Conservation (phyloP, 257 asterid genomes). For the Penstemon davidsonii region DNA sequence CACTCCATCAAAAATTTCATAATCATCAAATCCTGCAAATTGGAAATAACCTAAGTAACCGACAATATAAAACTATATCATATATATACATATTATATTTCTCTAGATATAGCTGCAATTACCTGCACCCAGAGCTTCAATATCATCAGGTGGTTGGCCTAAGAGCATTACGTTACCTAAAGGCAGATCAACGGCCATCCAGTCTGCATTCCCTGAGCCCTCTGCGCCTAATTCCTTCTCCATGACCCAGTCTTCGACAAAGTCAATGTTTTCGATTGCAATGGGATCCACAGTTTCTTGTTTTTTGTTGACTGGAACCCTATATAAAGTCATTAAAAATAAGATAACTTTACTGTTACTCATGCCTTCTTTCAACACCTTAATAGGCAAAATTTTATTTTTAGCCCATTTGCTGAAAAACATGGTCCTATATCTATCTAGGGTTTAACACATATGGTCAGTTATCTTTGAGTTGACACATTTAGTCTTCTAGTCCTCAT, state of each 20-base stretch:
- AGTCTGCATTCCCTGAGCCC: constrained; percentile 50
- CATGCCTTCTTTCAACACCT: constrained; percentile 14
- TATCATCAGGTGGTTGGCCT: constrained; percentile 58
- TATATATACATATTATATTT: neutral
- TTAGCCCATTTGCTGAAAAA: no score
- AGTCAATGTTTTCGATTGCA: constrained; percentile 49
- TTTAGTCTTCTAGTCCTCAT: no score
- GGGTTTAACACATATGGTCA: no score
- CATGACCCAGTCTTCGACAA: constrained; percentile 72
- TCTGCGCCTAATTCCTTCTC: constrained; percentile 47
- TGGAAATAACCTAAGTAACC: constrained; percentile 10
- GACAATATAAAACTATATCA: neutral
- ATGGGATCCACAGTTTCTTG: constrained; percentile 55
- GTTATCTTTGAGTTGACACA: no score
- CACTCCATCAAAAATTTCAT: constrained; percentile 62
- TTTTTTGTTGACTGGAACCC: constrained; percentile 45
- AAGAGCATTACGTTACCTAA: constrained; percentile 48
- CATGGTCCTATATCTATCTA: no score
- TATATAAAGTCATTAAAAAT: constrained; percentile 28
- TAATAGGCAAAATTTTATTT: neutral
- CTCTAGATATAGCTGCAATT: constrained; percentile 27
- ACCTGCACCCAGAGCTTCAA: constrained; percentile 81
- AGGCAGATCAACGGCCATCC: constrained; percentile 80
- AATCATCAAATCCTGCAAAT: constrained; percentile 79
- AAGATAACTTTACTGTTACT: constrained; percentile 14